A percentile compares a stretch with the other conserved stretches of the same genome.
Conservation (phyloP, 805 yeast genomes). For the Metschnikowia borealis region DNA sequence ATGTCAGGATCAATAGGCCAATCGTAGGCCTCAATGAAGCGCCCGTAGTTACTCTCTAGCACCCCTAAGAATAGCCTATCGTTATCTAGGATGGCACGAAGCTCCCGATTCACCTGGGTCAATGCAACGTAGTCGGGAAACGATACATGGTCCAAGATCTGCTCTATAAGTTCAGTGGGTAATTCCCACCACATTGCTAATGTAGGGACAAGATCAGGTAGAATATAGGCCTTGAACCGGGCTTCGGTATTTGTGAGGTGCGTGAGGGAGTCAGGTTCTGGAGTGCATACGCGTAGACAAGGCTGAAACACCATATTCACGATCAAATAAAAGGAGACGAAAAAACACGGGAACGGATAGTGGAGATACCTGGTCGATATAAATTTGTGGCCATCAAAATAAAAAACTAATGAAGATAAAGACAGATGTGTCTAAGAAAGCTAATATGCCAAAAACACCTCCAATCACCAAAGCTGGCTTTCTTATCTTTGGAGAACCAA, state of each 20-base stretch:
- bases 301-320: background rate
- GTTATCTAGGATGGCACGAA: slow-evolving; percentile 10
- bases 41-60: slow-evolving; percentile 7
- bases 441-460: background rate
- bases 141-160: slow-evolving; percentile 7
- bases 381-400: no score
- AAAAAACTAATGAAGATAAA: no score
- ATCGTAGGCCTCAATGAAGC: slow-evolving; percentile 5
- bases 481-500: background rate
- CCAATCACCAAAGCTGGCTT: background rate
- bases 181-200: slow-evolving; percentile 15
- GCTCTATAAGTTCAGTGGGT: slow-evolving; percentile 13
- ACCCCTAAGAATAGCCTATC: slow-evolving; percentile 6
- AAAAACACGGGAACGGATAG: no score
- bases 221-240: background rate
- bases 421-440: background rate
- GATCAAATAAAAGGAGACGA: background rate
- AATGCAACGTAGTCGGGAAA: slow-evolving; percentile 14
- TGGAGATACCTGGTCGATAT: no score
- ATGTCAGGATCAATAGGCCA: slow-evolving; percentile 5
- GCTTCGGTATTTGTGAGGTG: background rate
- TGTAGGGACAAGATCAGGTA: background rate
- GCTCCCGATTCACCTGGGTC: slow-evolving; percentile 8
- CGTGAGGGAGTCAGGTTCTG: background rate
- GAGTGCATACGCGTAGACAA: slow-evolving; percentile 1